A percentile compares a stretch with the other conserved stretches of the same genome.
Evolutionary conservation across 176 grass and related monocot species (phyloP).

Genomic region (Cymbopogon citratus): DNA sequence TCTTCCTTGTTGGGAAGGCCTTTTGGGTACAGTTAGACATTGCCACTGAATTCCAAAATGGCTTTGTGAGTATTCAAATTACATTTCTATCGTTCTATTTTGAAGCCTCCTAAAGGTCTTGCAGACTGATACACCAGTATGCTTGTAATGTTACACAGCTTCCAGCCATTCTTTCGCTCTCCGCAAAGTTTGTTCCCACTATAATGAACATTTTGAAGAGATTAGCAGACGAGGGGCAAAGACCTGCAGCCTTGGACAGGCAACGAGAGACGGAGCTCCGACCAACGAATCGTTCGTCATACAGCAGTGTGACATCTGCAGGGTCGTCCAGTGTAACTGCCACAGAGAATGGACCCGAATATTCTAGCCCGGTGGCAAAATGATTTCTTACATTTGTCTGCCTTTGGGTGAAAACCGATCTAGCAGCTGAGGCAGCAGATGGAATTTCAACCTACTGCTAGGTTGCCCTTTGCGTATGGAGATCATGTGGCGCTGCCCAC

Average conservation of each 20-base stretch:
- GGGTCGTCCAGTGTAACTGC: constrained; percentile 60
- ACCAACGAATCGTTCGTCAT: constrained; percentile 41
- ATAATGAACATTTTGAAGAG: constrained; percentile 95
- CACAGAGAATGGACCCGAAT: constrained; percentile 32
- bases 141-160: constrained; percentile 42
- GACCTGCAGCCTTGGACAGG: constrained; percentile 40
- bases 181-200: constrained; percentile 88
- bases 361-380: constrained; percentile 50
- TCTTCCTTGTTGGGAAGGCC: constrained; percentile 70
- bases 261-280: constrained; percentile 46
- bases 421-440: too few relatives aligned
- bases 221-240: constrained; percentile 73
- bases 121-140: not conserved
- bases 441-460: too few relatives aligned
- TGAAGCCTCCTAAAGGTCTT: not conserved
- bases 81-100: not conserved
- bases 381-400: constrained; percentile 29
- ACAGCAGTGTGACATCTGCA: constrained; percentile 48
- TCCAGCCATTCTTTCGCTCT: constrained; percentile 76
- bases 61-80: constrained; percentile 60
- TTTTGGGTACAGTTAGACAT: constrained; percentile 91
- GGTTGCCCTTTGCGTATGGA: too few relatives aligned
- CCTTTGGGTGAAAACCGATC: too few relatives aligned
- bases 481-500: too few relatives aligned
- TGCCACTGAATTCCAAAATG: constrained; percentile 62